Base-by-base conservation (phyloP, 1,139 yeast genomes). In the Geotrichum citri-aurantii region DNA sequence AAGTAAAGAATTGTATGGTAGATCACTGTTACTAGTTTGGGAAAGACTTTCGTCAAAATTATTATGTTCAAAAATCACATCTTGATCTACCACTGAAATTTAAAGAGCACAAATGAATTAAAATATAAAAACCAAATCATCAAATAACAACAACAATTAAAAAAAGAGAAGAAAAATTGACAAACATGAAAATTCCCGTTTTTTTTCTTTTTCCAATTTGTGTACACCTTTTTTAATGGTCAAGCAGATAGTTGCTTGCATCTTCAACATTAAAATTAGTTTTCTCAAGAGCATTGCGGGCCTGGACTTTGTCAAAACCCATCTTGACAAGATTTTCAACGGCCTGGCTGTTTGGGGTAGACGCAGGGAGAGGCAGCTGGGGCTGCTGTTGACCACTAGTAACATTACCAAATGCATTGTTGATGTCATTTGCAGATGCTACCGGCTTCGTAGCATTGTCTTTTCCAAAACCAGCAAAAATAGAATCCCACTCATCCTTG, bases 401-500 rank as follows among this genome's bases (percentile, higher is more conserved):
- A 12, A 57, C 50, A 3, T 62, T 62, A 3, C 64, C 56, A 55
- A 67, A 68, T 10, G 69, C 71, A 54, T 65, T 64, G 47, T 63
- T 62, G 23, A 67, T 62, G 2, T 67, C 70, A 17, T 59, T 58
- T 48, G 60, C 52, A 10, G 66, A 52, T 7, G 61, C 63, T 19
- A 59, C 51, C 3, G 56, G 50, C 6, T 59, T 57, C n/a, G 29
- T n/a, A 10, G 21, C 50, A 6, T 50, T 52, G 7, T 55, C 51
- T 8, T 53, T 17, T 10, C 58, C 58, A 46, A 90, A 87, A 0
- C 95, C 96, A 1, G 96, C 95, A 76, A 91, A 91, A 37, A 91
- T 79, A 72, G 90, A 95, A 68, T 91, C 97, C 97, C 97, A 91
- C 71, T 91, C 97, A 68, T 89, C 96, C 48, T 58, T 58, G n/a